Evolutionary conservation across 495 filamentous ascomycete species (phyloP).

Genomic region (Lentithecium fluviatile): DNA sequence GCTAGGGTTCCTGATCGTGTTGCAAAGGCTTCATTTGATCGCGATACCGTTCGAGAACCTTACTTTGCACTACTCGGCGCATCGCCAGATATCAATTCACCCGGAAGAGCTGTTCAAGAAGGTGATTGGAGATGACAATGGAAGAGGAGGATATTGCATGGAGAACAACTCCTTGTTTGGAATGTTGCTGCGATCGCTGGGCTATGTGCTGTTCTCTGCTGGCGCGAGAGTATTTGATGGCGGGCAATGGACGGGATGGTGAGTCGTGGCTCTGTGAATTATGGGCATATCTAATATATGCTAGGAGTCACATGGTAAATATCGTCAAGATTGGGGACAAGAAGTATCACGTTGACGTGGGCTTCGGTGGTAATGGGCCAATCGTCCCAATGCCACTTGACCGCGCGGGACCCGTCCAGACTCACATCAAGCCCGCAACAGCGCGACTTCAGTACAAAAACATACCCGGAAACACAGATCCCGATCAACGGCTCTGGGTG

Average conservation of each 20-base stretch:
- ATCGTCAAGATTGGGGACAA: conserved; percentile 56
- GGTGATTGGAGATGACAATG: conserved; percentile 53
- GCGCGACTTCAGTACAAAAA: conserved; percentile 50
- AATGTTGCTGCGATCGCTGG: conserved; percentile 60
- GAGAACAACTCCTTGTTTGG: conserved; percentile 70
- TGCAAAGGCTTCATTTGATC: conserved; percentile 55
- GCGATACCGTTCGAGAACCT: conserved; percentile 72
- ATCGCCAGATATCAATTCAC: conserved; percentile 53
- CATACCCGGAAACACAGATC: conserved; percentile 49
- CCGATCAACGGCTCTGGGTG: conserved; percentile 56
- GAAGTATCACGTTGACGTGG: conserved; percentile 67
- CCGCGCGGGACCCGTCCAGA: conserved; percentile 38
- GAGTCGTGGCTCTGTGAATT: conserved; percentile 8
- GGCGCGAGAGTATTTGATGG: conserved; percentile 45
- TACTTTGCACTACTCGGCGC: conserved; percentile 57
- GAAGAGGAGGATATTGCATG: conserved; percentile 77
- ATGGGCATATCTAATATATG: not conserved
- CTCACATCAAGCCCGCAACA: conserved; percentile 50
- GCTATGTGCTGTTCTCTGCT: conserved; percentile 57
- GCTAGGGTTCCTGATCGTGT: conserved; percentile 38
- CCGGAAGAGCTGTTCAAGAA: conserved; percentile 62
- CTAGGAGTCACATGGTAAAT: conserved; percentile 66
- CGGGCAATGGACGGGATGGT: conserved; percentile 38
- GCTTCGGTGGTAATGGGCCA: conserved; percentile 65
- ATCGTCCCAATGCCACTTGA: conserved; percentile 55